Evolutionary conservation across 169 alveolate genomes (phyloP).

Genomic region (Blepharisma undulans): DNA sequence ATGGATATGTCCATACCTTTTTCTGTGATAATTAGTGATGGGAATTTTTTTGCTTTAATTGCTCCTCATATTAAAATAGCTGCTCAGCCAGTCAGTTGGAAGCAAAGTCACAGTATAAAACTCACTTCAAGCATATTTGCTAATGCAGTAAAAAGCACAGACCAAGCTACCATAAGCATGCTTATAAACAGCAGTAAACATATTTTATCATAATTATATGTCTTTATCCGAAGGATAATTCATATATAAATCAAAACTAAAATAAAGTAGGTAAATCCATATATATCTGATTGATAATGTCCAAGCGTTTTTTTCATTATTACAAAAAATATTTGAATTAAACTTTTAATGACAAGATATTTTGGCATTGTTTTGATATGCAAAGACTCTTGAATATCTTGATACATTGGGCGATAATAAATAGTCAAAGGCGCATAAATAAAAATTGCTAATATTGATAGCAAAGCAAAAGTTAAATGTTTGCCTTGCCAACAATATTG

Average conservation of each 20-base stretch:
- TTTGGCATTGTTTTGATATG: constrained; percentile 7
- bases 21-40: not conserved
- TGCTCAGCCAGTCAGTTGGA: not conserved
- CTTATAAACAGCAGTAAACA: not conserved
- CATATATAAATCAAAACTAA: not conserved
- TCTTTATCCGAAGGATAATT: not conserved
- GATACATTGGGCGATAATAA: constrained; percentile 18
- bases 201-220: not conserved
- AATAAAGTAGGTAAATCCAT: not conserved
- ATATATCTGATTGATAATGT: not conserved
- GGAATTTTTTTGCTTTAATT: not conserved
- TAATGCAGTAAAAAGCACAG: not conserved
- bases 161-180: not conserved
- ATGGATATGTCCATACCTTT: not conserved
- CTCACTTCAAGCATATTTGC: not conserved
- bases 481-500: not conserved
- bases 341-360: not conserved
- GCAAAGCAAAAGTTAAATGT: not conserved
- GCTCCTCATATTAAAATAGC: not conserved
- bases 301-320: not conserved
- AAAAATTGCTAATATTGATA: not conserved
- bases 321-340: not conserved
- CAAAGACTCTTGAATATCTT: not conserved
- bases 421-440: not conserved
- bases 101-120: not conserved